Conservation (phyloP, 2,329 filamentous ascomycete genomes). For the Aspergillus sp. region DNA sequence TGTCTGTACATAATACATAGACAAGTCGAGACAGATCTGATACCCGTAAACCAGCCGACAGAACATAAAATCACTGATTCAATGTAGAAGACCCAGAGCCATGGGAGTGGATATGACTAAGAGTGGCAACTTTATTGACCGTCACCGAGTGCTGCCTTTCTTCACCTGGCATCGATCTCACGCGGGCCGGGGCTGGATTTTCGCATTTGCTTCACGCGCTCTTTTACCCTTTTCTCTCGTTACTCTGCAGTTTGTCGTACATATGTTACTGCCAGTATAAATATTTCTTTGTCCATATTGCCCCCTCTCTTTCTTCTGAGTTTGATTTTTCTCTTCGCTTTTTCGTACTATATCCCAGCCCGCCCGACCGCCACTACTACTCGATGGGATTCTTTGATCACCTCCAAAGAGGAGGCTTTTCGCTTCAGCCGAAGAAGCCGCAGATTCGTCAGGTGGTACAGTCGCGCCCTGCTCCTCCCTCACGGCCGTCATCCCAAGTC, state of each 20-base stretch:
- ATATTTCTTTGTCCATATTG: conserved; percentile 6
- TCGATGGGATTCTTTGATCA: conserved; percentile 48
- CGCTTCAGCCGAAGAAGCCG: conserved; percentile 42
- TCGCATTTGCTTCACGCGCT: conserved; percentile 4
- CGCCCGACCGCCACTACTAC: conserved; percentile 12
- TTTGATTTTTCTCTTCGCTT: conserved; percentile 6
- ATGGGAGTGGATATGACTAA: conserved; percentile 12
- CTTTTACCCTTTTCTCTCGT: conserved; percentile 12
- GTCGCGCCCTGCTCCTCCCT: conserved; percentile 30
- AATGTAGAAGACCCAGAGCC: background rate
- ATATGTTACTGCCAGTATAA: conserved; percentile 10
- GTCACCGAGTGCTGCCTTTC: conserved; percentile 8
- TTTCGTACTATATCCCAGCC: conserved; percentile 3
- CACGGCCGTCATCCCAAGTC: conserved; percentile 29
- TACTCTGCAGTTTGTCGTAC: conserved; percentile 6
- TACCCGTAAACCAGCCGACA: conserved; percentile 1
- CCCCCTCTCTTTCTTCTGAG: background rate
- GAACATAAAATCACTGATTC: background rate
- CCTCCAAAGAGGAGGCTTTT: conserved; percentile 44
- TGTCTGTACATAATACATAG: conserved; percentile 2
- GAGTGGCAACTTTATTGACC: conserved; percentile 19
- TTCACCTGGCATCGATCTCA: conserved; percentile 2
- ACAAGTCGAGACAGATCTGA: conserved; percentile 4
- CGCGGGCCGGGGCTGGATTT: background rate
- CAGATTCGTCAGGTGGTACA: conserved; percentile 46